phyloP scores from a whole-genome alignment of 2,329 filamentous ascomycete genomes.

The Cadophora luteo-olivacea region DNA sequence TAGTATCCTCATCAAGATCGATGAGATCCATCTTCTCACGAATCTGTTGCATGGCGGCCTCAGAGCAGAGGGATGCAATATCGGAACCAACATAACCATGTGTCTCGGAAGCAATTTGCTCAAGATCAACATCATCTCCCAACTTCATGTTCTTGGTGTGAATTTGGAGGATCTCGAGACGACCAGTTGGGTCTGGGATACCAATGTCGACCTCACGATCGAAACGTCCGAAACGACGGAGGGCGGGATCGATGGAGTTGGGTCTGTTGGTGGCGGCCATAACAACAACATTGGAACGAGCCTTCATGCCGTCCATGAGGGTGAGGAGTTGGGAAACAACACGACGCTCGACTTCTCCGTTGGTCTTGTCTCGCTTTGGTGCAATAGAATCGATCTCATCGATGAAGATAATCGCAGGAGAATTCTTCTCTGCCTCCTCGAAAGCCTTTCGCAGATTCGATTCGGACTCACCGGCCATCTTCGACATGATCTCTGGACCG shows the following conservation, averaged over 20 bases:
- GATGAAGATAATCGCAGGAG: conserved; percentile 98
- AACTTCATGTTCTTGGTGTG: conserved; percentile 99
- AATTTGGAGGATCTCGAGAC: conserved; percentile 98
- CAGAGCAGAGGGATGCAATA: conserved; percentile 96
- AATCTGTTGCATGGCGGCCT: conserved; percentile 99
- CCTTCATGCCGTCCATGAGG: conserved; percentile 99
- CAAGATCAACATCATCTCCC: conserved; percentile 92
- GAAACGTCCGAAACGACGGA: conserved; percentile 97
- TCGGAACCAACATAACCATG: conserved; percentile 99
- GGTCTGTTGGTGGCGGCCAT: conserved; percentile 99
- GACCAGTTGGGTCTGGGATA: conserved; percentile 95
- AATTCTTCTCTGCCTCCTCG: conserved; percentile 99
- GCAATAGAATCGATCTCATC: conserved; percentile 99
- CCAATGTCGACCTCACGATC: conserved; percentile 99
- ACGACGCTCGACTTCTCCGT: conserved; percentile 97
- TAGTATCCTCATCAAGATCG: conserved; percentile 97
- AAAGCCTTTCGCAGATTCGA: conserved; percentile 99
- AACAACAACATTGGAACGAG: conserved; percentile 96
- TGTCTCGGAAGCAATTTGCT: conserved; percentile 95
- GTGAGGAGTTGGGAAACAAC: conserved; percentile 96
- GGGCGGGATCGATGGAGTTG: conserved; percentile 97
- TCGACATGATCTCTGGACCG: conserved; percentile 99
- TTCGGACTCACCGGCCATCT: conserved; percentile 99
- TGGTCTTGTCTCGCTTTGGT: conserved; percentile 99
- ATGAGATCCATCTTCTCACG: conserved; percentile 99